Evolutionary conservation across 805 yeast species (phyloP), one percentile per base, ranked within the genome.

Genomic region (Metschnikowia peoriensis): DNA sequence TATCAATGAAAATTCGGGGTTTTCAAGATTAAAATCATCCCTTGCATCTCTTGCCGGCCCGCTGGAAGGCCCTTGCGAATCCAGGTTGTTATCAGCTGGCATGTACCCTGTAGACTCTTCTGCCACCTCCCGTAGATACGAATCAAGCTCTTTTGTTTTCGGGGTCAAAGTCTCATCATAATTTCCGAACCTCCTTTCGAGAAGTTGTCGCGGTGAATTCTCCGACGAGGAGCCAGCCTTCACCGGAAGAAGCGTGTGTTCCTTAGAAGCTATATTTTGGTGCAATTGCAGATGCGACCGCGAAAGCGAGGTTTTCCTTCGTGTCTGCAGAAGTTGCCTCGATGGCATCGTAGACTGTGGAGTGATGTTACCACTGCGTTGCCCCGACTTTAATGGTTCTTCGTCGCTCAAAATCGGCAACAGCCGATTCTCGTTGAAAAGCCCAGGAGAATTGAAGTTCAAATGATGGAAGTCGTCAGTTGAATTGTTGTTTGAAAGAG

Each of bases 381-480:
- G 46, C 2, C 49, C 49, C 34, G 27, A 46, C 29, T 46, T 44
- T 9, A 41, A 28, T 9, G 34, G 14, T 28, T 59, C 62, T 29
- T 59, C 62, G 39, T 57, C 61, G 28, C 59, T 57, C 45, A 54
- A 49, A n/a, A 56, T 50, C 11, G 54, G 52, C 37, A 56, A 41
- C 60, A 54, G 60, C 22, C 50, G 51, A 10, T 48, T 38, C 37
- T 59, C 60, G 37, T 55, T 50, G 51, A 48, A 50, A 8, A 45
- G 17, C 6, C 51, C 54, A 8, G 54, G 49, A 32, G 53, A 42
- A 15, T 50, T 50, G 49, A 45, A 40, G 39, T 40, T 45, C n/a
- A 42, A 17, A 5, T 49, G 50, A 16, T 52, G 43, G 34, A 60
- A 50, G 41, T 58, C 63, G 41, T 60, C 62, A 14, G 50, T 46